Evolutionary conservation across 2,329 filamentous ascomycete genomes (phyloP).

Genomic region (Beauveria scarabaeidicola): DNA sequence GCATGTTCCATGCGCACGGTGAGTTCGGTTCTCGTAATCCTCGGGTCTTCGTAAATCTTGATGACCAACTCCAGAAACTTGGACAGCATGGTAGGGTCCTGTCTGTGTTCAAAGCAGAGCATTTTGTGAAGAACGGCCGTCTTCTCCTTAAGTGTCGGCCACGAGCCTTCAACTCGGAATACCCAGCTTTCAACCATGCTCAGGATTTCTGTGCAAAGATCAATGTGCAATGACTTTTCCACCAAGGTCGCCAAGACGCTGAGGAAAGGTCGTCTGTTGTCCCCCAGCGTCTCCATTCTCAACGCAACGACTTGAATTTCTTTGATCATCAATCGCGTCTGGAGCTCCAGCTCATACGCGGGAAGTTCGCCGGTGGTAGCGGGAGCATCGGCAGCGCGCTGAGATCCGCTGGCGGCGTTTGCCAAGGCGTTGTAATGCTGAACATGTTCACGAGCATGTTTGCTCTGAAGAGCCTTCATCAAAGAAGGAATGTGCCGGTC

Average conservation of each 20-base stretch:
- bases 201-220: constrained; percentile 85
- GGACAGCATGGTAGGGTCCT: constrained; percentile 75
- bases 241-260: constrained; percentile 92
- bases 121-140: constrained; percentile 99
- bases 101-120: constrained; percentile 83
- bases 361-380: constrained; percentile 50
- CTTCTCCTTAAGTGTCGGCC: constrained; percentile 97
- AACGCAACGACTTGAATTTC: constrained; percentile 87
- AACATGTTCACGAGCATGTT: constrained; percentile 90
- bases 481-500: constrained; percentile 80
- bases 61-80: constrained; percentile 96
- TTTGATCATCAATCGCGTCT: constrained; percentile 86
- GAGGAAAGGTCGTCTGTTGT: constrained; percentile 85
- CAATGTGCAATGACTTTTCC: constrained; percentile 83
- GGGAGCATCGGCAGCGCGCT: constrained; percentile 45
- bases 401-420: constrained; percentile 37
- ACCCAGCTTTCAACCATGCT: constrained; percentile 94
- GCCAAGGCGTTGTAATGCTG: constrained; percentile 57
- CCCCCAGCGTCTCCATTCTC: constrained; percentile 85
- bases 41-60: constrained; percentile 94
- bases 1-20: constrained; percentile 97
- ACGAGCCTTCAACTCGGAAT: constrained; percentile 88
- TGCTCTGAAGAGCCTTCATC: constrained; percentile 88
- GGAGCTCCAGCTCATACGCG: constrained; percentile 75
- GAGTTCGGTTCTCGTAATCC: constrained; percentile 88